Evolutionary conservation across 306 rosid species (phyloP).

Genomic region (Cicer cuneatum): DNA sequence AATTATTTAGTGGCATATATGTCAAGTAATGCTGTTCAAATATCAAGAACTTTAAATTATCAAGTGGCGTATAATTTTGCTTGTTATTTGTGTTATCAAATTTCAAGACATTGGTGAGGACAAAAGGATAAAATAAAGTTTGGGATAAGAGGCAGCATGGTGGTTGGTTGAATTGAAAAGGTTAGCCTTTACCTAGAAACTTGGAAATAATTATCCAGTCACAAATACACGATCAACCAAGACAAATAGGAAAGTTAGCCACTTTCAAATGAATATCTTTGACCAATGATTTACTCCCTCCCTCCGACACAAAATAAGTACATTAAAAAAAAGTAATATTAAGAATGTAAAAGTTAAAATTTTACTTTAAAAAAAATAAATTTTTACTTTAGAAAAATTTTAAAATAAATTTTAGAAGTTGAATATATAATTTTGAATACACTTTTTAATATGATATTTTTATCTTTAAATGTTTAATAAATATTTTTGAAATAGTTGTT

Average conservation of each 20-base stretch:
- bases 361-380: too few species aligned
- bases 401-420: too few species aligned
- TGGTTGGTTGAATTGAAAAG: constrained; percentile 3
- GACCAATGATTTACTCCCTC: background rate
- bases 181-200: constrained; percentile 16
- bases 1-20: constrained; percentile 6
- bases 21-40: background rate
- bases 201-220: background rate
- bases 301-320: too few species aligned
- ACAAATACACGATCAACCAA: background rate
- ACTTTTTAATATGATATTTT: too few species aligned
- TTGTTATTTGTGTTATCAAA: background rate
- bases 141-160: background rate
- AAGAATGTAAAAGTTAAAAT: too few species aligned
- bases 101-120: background rate
- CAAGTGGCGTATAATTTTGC: background rate
- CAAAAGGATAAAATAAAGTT: constrained; percentile 15
- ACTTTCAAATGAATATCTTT: background rate
- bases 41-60: constrained; percentile 14
- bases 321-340: too few species aligned
- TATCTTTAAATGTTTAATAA: too few species aligned
- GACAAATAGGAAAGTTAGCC: too few species aligned
- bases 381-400: too few species aligned
- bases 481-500: too few species aligned
- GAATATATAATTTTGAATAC: too few species aligned